Percentiles rank a stretch among this genome's conserved stretches.
Conservation (phyloP, 192 early-diverging fungal genomes). For the Backusella morwellensis region DNA sequence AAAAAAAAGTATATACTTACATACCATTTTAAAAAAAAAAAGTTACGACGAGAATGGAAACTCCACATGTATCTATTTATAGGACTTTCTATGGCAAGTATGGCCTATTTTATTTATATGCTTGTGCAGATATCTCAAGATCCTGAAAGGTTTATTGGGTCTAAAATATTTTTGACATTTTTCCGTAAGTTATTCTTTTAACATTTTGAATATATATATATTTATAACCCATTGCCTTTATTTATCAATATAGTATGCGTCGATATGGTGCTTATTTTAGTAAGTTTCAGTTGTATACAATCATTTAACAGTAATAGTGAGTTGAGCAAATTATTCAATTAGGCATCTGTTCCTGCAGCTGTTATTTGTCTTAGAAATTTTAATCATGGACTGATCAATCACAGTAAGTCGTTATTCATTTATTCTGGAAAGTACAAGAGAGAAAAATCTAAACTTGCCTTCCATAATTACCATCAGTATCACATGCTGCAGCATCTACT, state of each 20-base stretch:
- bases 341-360: slow-evolving; percentile 51
- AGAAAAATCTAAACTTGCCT: neutral
- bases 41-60: slow-evolving; percentile 53
- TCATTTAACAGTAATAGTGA: neutral
- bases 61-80: slow-evolving; percentile 60
- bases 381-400: slow-evolving; percentile 66
- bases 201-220: neutral
- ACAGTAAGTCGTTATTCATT: slow-evolving; percentile 44
- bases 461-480: slow-evolving; percentile 16
- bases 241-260: slow-evolving; percentile 34
- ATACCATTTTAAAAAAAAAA: neutral
- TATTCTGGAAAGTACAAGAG: neutral
- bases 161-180: slow-evolving; percentile 51
- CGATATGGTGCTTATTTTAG: slow-evolving; percentile 45
- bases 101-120: slow-evolving; percentile 71
- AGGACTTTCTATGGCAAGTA: slow-evolving; percentile 54
- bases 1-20: neutral
- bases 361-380: slow-evolving; percentile 68
- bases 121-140: slow-evolving; percentile 57
- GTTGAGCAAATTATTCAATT: neutral
- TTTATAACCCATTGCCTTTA: slow-evolving; percentile 15
- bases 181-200: slow-evolving; percentile 45
- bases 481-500: slow-evolving; percentile 23
- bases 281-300: slow-evolving; percentile 21
- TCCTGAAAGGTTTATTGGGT: slow-evolving; percentile 40